Conservation (phyloP, 345 rosid species). For the Hypericum perforatum region DNA sequence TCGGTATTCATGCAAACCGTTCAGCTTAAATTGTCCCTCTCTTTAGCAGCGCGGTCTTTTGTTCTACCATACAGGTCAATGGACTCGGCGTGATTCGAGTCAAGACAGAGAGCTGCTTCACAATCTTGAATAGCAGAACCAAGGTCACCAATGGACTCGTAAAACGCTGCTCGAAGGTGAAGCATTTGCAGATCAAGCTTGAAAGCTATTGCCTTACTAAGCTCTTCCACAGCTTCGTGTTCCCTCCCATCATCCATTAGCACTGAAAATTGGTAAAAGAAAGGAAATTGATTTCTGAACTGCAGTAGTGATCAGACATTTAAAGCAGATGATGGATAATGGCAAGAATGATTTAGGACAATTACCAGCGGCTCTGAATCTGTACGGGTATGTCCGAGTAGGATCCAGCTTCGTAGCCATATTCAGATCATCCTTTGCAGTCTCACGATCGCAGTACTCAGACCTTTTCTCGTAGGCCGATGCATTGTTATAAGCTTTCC, state of each 20-base stretch:
- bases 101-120: constrained; percentile 87
- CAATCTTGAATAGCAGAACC: constrained; percentile 60
- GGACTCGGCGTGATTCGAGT: constrained; percentile 64
- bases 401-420: constrained; percentile 82
- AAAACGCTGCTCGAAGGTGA: constrained; percentile 91
- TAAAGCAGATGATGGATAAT: not conserved
- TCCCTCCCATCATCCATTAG: constrained; percentile 91
- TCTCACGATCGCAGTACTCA: constrained; percentile 78
- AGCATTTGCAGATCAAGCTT: constrained; percentile 84
- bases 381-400: constrained; percentile 83
- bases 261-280: constrained; percentile 30
- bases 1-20: not conserved
- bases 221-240: constrained; percentile 75
- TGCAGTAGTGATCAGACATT: not conserved
- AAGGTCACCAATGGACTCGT: constrained; percentile 66
- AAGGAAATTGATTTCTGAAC: constrained; percentile 12
- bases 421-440: constrained; percentile 68
- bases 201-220: constrained; percentile 75
- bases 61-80: constrained; percentile 64
- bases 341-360: not conserved
- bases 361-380: constrained; percentile 94
- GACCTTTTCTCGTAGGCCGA: constrained; percentile 92
- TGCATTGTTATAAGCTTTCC: constrained; percentile 55
- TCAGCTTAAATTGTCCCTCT: constrained; percentile 22
- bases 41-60: constrained; percentile 31